Percentiles rank a stretch among this genome's conserved stretches.
Evolutionary conservation across 768 basidiomycete species (phyloP).

Genomic region (Piloderma croceum): DNA sequence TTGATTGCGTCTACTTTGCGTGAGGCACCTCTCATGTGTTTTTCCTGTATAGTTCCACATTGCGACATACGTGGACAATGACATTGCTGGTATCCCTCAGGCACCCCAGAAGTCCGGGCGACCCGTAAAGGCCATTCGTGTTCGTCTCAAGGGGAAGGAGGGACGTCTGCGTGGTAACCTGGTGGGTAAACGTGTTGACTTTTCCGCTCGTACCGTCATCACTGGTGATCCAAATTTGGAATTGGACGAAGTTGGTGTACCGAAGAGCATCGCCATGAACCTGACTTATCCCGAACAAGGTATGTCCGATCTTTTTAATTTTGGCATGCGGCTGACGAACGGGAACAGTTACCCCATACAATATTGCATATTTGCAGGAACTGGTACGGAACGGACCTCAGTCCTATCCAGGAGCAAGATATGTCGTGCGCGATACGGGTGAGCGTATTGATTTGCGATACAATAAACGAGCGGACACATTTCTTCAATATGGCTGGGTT

Average conservation of each 20-base stretch:
- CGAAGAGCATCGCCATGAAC: slow-evolving; percentile 93
- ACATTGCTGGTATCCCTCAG: slow-evolving; percentile 96
- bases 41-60: slow-evolving; percentile 75
- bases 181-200: slow-evolving; percentile 99
- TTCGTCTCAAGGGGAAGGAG: slow-evolving; percentile 97
- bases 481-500: slow-evolving; percentile 97
- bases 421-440: slow-evolving; percentile 94
- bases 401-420: slow-evolving; percentile 92
- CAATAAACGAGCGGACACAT: slow-evolving; percentile 92
- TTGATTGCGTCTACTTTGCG: background rate
- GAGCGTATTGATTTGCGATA: slow-evolving; percentile 96
- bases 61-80: slow-evolving; percentile 99
- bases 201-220: slow-evolving; percentile 98
- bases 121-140: slow-evolving; percentile 96
- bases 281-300: slow-evolving; percentile 96
- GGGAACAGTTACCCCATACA: slow-evolving; percentile 86
- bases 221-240: slow-evolving; percentile 98
- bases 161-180: slow-evolving; percentile 95
- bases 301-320: slow-evolving; percentile 27
- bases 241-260: slow-evolving; percentile 95
- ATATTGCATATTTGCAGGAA: slow-evolving; percentile 90
- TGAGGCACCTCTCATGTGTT: slow-evolving; percentile 3
- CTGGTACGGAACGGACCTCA: slow-evolving; percentile 93
- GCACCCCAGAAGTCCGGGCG: slow-evolving; percentile 96
- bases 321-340: slow-evolving; percentile 7